Evolutionary conservation across 2,329 filamentous ascomycete genomes (phyloP), one percentile per base, ranked within the genome.

Genomic region (Aspergillus calidoustus): DNA sequence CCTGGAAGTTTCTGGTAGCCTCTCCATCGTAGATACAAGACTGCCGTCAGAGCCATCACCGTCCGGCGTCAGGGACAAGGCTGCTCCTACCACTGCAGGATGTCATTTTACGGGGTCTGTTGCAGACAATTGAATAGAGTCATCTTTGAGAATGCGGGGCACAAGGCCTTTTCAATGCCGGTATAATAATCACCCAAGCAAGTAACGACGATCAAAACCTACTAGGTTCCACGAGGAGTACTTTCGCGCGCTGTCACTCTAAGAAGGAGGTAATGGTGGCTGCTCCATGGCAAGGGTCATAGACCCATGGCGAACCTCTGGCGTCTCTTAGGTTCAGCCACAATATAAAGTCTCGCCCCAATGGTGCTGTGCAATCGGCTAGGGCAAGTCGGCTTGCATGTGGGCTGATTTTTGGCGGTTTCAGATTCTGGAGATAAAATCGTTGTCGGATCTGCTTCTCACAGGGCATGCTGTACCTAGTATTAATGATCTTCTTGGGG

Each of bases 321-420:
- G 43, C 54, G 54, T 41, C 31, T 34, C 53, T 48, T 55, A 55
- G 53, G 25, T 23, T 55, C 53, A 54, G 52, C 52, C 52, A 54
- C 41, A 48, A 15, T 55, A 25, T 38, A 3, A 17, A 28, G 17
- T 25, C 22, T 19, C 31, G 34, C 22, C n/a, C 43, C 53, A 47
- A 55, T 55, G n/a, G 53, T 34, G 53, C 46, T 34, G 17, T 47
- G 31, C 53, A 46, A 25, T 47, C 53, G n/a, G 25, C 23, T 55
- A 55, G 43, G 53, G 41, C 25, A 54, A 28, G 44, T 47, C 19
- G 53, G 53, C 53, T 47, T 55, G 43, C 53, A 55, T 48, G 38
- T 47, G 53, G 53, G 53, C 43, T 55, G 53, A 34, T 55, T 19
- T 3, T 19, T 23, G 44, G 53, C 28, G n/a, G 43, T 19, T 54